Evolutionary conservation across 768 basidiomycete species (phyloP).

Genomic region (Sistotremastrum suecicum): DNA sequence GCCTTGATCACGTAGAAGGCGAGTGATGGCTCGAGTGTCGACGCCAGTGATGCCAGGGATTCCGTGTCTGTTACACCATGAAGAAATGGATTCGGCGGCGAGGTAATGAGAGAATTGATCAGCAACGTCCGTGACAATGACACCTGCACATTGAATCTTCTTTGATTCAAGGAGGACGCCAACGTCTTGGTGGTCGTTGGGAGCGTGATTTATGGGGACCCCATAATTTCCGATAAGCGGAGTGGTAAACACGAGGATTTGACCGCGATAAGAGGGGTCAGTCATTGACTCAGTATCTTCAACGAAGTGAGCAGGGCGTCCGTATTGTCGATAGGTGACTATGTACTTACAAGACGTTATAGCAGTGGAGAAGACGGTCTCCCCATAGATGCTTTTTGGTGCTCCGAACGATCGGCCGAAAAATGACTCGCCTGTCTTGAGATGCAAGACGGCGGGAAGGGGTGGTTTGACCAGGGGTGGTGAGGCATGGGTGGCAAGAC

Average conservation of each 20-base stretch:
- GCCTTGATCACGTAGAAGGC: slow-evolving; percentile 87
- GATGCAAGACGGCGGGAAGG: slow-evolving; percentile 73
- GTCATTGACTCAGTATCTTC: slow-evolving; percentile 99
- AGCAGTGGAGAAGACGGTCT: slow-evolving; percentile 97
- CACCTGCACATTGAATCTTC: slow-evolving; percentile 79
- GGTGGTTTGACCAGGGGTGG: slow-evolving; percentile 18
- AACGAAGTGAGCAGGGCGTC: slow-evolving; percentile 7
- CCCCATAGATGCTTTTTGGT: slow-evolving; percentile 76
- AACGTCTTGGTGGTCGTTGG: slow-evolving; percentile 59
- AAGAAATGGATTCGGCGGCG: slow-evolving; percentile 82
- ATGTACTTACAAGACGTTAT: slow-evolving; percentile 82
- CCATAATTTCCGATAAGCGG: slow-evolving; percentile 99
- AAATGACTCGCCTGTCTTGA: slow-evolving; percentile 92
- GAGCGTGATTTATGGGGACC: slow-evolving; percentile 69
- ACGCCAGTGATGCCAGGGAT: slow-evolving; percentile 94
- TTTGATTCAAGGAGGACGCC: slow-evolving; percentile 84
- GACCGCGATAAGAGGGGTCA: slow-evolving; percentile 94
- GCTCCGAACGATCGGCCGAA: slow-evolving; percentile 81
- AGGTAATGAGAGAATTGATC: slow-evolving; percentile 90
- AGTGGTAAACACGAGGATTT: slow-evolving; percentile 97
- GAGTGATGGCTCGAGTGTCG: slow-evolving; percentile 94
- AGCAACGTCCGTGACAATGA: slow-evolving; percentile 90
- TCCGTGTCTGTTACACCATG: slow-evolving; percentile 84
- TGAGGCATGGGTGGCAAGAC: slow-evolving; percentile 51
- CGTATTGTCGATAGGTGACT: slow-evolving; percentile 3